Evolutionary conservation across 768 basidiomycete genomes (phyloP).

Genomic region (Hebeloma cylindrosporum): DNA sequence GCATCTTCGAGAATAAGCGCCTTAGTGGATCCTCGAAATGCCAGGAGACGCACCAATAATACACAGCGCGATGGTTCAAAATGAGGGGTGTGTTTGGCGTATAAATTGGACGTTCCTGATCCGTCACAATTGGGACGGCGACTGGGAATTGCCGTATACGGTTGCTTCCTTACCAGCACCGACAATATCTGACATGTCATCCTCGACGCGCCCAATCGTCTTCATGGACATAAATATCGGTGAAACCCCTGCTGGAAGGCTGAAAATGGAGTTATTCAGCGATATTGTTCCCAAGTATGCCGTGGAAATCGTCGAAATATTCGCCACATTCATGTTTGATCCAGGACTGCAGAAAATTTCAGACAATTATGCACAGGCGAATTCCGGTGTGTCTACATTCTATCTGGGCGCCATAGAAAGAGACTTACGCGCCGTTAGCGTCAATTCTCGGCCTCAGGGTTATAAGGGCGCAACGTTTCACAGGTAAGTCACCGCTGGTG

Average conservation of each 20-base stretch:
- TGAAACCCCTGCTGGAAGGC: constrained; percentile 90
- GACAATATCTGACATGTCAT: constrained; percentile 27
- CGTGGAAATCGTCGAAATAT: neutral
- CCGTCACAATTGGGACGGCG: no score
- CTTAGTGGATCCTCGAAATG: no score
- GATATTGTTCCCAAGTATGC: constrained; percentile 93
- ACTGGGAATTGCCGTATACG: no score
- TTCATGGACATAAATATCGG: constrained; percentile 98
- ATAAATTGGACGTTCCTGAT: no score
- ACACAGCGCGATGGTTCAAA: no score
- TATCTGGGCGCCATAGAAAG: neutral
- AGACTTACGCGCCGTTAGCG: constrained; percentile 37
- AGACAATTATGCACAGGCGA: constrained; percentile 98
- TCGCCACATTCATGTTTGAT: constrained; percentile 4
- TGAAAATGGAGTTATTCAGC: constrained; percentile 97
- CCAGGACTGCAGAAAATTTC: constrained; percentile 96
- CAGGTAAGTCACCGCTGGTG: constrained; percentile 50
- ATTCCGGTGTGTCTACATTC: constrained; percentile 57
- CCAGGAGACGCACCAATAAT: no score
- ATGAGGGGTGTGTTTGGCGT: no score
- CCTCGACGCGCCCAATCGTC: constrained; percentile 75
- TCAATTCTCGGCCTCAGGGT: constrained; percentile 84
- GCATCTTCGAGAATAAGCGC: no score
- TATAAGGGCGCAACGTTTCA: constrained; percentile 93
- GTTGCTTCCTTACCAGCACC: neutral